Conservation (phyloP, 2,329 filamentous ascomycete species). For the Alternaria burnsii region DNA sequence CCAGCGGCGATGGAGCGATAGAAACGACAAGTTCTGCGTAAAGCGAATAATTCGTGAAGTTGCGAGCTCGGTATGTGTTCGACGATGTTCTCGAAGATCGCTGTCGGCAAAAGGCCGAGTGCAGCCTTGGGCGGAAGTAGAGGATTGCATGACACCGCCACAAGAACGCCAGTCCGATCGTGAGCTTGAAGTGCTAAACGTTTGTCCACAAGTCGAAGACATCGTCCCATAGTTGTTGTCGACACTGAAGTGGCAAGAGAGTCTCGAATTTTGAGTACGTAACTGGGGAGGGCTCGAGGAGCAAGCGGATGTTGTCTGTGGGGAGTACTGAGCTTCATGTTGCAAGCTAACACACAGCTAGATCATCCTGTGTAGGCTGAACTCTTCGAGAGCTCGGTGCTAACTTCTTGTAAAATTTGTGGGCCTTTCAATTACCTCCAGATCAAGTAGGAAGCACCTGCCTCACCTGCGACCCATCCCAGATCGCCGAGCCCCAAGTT, state of each 20-base stretch:
- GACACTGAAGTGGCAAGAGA: not conserved
- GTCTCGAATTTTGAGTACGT: not conserved
- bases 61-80: not conserved
- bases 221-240: not conserved
- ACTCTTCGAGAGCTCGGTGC: not conserved
- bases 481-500: constrained; percentile 22
- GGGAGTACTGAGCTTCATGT: not conserved
- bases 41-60: not conserved
- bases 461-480: constrained; percentile 25
- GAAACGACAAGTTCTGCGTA: not conserved
- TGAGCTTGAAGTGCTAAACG: not conserved
- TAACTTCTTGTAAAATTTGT: not conserved
- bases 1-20: no score
- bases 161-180: not conserved
- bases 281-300: not conserved
- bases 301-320: not conserved
- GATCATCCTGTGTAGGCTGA: not conserved
- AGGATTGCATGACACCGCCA: not conserved
- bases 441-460: constrained; percentile 15
- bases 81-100: not conserved
- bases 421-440: not conserved
- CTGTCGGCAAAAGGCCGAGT: not conserved
- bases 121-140: not conserved
- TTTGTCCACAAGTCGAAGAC: not conserved
- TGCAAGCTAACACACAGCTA: no score